phyloP scores from a whole-genome alignment of 148 eudicot species.

The Fagopyrum homotropicum region DNA sequence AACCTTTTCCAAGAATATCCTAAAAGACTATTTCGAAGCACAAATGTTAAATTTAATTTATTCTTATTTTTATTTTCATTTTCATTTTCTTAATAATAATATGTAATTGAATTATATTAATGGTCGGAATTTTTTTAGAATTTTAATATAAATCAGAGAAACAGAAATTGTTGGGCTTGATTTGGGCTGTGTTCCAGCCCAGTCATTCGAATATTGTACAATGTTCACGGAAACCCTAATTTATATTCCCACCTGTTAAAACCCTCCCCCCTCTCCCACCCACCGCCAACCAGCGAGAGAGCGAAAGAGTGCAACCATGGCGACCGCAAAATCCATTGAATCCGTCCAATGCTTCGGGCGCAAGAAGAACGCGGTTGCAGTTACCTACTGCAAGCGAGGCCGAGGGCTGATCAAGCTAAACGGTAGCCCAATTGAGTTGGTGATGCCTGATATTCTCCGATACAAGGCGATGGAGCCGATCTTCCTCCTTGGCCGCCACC shows the following conservation, averaged over 20 bases:
- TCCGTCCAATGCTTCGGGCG: conserved; percentile 23
- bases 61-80: no score
- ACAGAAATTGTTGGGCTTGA: background rate
- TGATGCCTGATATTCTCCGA: conserved; percentile 15
- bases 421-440: conserved; percentile 14
- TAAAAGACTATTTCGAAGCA: no score
- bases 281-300: conserved; percentile 4
- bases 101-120: no score
- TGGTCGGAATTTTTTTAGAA: no score
- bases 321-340: conserved; percentile 12
- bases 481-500: conserved; percentile 18
- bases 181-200: background rate
- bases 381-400: conserved; percentile 15
- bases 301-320: conserved; percentile 4
- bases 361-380: conserved; percentile 18
- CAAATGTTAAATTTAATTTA: no score
- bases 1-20: no score
- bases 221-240: background rate
- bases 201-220: no score
- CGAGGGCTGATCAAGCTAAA: conserved; percentile 17
- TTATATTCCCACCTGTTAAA: background rate
- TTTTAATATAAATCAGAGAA: no score
- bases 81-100: no score
- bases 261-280: background rate
- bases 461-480: conserved; percentile 18